Evolutionary conservation across 148 eudicot genomes (phyloP).

Genomic region (Linanthus parryae): DNA sequence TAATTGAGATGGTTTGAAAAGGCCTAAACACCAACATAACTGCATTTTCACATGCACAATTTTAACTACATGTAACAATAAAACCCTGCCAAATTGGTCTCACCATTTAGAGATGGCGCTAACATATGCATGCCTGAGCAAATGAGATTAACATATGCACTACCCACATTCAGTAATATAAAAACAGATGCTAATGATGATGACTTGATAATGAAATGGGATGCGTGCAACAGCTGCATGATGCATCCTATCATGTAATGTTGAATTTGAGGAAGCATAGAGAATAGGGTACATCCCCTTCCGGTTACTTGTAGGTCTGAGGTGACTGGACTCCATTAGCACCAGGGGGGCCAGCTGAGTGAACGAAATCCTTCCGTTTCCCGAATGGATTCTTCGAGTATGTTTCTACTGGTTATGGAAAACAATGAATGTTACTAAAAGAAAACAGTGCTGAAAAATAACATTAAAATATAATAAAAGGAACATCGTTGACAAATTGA

Average conservation of each 20-base stretch:
- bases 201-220: slow-evolving; percentile 61
- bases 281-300: slow-evolving; percentile 90
- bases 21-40: no score
- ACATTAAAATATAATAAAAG: not conserved
- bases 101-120: no score
- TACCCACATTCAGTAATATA: slow-evolving; percentile 53
- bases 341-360: slow-evolving; percentile 30
- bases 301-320: slow-evolving; percentile 68
- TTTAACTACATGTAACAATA: no score
- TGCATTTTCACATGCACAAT: no score
- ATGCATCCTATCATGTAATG: slow-evolving; percentile 85
- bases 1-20: no score
- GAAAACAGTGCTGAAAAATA: slow-evolving; percentile 6
- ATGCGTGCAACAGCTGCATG: slow-evolving; percentile 80
- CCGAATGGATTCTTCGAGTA: slow-evolving; percentile 98
- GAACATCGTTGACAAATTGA: no score
- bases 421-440: not conserved
- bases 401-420: slow-evolving; percentile 52
- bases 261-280: slow-evolving; percentile 48
- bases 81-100: no score
- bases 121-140: no score
- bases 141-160: no score
- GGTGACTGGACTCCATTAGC: slow-evolving; percentile 61
- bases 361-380: slow-evolving; percentile 63
- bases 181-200: slow-evolving; percentile 60